Base-by-base conservation (phyloP, 495 filamentous ascomycete species). In the Hyphodiscus hymeniophilus region DNA sequence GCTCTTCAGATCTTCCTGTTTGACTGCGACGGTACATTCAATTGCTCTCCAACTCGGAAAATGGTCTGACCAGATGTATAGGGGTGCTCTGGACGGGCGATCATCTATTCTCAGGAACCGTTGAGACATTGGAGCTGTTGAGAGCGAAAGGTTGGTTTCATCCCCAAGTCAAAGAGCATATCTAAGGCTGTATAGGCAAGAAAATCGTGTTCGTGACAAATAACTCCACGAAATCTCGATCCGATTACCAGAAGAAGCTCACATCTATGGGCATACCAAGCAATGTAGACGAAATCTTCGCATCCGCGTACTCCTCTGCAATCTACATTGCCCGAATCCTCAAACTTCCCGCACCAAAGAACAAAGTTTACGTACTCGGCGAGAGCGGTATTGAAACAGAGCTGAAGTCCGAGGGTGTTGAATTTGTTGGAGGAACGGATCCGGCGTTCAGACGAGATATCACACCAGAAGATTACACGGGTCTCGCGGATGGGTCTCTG, bases 11-110 rank as follows among this genome's bases (percentile, higher is more conserved):
- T 87, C 23, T 97, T 98, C 61, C 70, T 98, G 7, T 87, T 98
- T 56, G 92, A 98, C 62, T 98, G 92, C 66, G 92, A 98, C 79
- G 92, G 91, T 95, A 68, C 52, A 75, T 21, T 13, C 7, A 24
- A 13, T 45, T 7, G 12, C 40, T 35, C 28, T 12, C 8, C n/a
- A 24, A 7, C 0, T 1, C 13, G n/a, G 24, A 35, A 17, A 21
- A 13, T 20, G 1, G 0, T n/a, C 44, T 48, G 28, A 50, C 22
- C 26, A n/a, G 18, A 24, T 47, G 4, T 43, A 60, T 61, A 97
- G 91, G 91, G 57, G 92, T 98, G 11, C 70, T 98, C 48, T 98
- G 92, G 92, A 94, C 89, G 23, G 92, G 92, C 23, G 88, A 95
- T 51, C 81, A 89, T 61, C 68, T 89, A 11, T 94, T 95, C 56